phyloP scores from a whole-genome alignment of 805 yeast species.

The Nakazawaea wickerhamii region DNA sequence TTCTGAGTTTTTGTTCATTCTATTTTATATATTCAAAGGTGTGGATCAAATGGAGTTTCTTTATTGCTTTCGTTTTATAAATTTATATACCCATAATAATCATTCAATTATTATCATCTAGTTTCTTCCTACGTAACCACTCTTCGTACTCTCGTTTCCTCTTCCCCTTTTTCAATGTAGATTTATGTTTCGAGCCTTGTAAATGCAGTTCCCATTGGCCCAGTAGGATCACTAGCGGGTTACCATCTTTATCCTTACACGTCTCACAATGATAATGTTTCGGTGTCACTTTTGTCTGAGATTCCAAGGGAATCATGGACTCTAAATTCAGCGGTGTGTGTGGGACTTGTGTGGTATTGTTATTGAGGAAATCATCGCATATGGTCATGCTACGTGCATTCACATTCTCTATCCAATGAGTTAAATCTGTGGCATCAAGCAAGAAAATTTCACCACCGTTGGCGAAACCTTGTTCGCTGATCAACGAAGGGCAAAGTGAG shows the following conservation, averaged over 20 bases:
- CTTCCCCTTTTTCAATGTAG: slow-evolving; percentile 40
- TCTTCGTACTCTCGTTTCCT: slow-evolving; percentile 51
- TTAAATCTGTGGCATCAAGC: slow-evolving; percentile 72
- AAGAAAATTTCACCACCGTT: slow-evolving; percentile 64
- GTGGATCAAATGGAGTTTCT: neutral
- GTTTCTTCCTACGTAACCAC: slow-evolving; percentile 17
- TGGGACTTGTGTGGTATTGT: slow-evolving; percentile 3
- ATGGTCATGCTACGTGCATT: slow-evolving; percentile 48
- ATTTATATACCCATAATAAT: no score
- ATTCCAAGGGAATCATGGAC: slow-evolving; percentile 1
- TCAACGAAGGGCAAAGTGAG: slow-evolving; percentile 55
- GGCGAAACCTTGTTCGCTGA: slow-evolving; percentile 41
- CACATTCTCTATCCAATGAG: slow-evolving; percentile 55
- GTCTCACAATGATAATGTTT: slow-evolving; percentile 60
- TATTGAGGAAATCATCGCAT: slow-evolving; percentile 26
- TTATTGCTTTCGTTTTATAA: neutral
- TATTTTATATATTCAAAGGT: neutral
- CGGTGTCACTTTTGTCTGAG: slow-evolving; percentile 31
- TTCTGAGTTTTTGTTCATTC: neutral
- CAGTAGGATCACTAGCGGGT: slow-evolving; percentile 65
- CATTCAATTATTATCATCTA: neutral
- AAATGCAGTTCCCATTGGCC: slow-evolving; percentile 67
- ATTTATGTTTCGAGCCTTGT: slow-evolving; percentile 61
- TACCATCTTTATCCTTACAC: slow-evolving; percentile 54
- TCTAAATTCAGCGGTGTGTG: slow-evolving; percentile 11